These are phyloP conservation scores for Hirschfeldia incana DNA, from an alignment of 345 rosid genomes.

Conservation along the genomic window DNA sequence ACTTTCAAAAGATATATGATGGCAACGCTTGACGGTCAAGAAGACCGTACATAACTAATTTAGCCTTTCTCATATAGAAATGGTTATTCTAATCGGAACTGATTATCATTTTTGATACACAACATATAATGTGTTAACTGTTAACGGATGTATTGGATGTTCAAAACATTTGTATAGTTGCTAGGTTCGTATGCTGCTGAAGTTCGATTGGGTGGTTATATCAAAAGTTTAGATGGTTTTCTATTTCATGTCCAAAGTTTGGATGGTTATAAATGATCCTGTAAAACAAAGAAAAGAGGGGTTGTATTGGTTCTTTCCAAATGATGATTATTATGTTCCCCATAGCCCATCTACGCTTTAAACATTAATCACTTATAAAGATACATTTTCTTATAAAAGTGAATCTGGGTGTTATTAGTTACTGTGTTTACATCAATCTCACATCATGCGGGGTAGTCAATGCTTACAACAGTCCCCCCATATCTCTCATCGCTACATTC, in stretches of 20 bases:
- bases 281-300: neutral
- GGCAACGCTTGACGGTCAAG: neutral
- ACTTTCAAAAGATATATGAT: slow-evolving; percentile 2
- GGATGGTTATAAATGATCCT: neutral
- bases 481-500: slow-evolving; percentile 1
- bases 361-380: neutral
- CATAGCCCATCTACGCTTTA: neutral
- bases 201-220: neutral
- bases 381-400: slow-evolving; percentile 8
- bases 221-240: neutral
- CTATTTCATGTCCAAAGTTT: neutral
- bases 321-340: slow-evolving; percentile 33
- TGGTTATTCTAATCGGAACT: neutral
- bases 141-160: neutral
- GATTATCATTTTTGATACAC: neutral
- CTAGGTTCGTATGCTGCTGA: neutral
- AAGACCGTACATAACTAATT: neutral
- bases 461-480: slow-evolving; percentile 18
- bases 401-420: slow-evolving; percentile 35
- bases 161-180: neutral
- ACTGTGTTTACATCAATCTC: slow-evolving; percentile 32
- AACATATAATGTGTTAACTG: neutral
- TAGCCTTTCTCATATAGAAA: neutral
- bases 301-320: slow-evolving; percentile 10
- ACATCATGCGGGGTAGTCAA: slow-evolving; percentile 30